A percentile compares a stretch with the other conserved stretches of the same genome.
These are phyloP conservation scores for Phaeoacremonium minimum DNA, from an alignment of 2,329 filamentous ascomycete species.

Conservation along the genomic window DNA sequence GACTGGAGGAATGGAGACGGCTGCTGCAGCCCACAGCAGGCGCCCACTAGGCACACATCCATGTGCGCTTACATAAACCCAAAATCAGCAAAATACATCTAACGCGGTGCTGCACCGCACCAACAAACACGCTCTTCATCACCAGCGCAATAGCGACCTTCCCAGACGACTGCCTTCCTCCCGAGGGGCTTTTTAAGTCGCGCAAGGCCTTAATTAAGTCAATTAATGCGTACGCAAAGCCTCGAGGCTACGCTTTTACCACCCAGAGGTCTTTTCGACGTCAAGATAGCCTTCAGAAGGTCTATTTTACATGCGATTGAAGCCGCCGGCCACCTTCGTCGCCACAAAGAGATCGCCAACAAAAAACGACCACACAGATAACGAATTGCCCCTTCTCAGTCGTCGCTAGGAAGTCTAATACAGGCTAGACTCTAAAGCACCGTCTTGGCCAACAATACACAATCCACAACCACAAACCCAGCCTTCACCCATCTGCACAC, in stretches of 20 bases:
- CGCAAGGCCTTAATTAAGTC: neutral
- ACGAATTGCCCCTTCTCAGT: no score
- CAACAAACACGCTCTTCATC: neutral
- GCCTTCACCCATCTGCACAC: no score
- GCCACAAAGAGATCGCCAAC: no score
- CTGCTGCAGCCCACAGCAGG: no score
- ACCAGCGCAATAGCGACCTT: neutral
- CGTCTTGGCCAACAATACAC: no score
- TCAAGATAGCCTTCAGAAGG: neutral
- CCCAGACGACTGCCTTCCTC: neutral
- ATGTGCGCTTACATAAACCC: slow-evolving; percentile 4
- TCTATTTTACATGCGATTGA: neutral
- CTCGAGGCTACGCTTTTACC: neutral
- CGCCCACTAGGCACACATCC: slow-evolving; percentile 3
- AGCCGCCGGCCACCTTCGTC: neutral
- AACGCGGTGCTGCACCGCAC: slow-evolving; percentile 1
- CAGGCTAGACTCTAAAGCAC: no score
- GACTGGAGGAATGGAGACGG: no score
- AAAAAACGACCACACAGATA: no score
- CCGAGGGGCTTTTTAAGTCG: neutral
- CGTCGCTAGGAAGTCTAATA: no score
- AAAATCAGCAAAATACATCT: slow-evolving; percentile 6
- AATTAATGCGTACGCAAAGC: neutral
- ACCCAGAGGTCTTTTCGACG: neutral
- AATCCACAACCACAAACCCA: no score